Percentiles rank a stretch among this genome's conserved stretches.
Conservation (phyloP, 768 basidiomycete genomes). For the Boletellus ananas region DNA sequence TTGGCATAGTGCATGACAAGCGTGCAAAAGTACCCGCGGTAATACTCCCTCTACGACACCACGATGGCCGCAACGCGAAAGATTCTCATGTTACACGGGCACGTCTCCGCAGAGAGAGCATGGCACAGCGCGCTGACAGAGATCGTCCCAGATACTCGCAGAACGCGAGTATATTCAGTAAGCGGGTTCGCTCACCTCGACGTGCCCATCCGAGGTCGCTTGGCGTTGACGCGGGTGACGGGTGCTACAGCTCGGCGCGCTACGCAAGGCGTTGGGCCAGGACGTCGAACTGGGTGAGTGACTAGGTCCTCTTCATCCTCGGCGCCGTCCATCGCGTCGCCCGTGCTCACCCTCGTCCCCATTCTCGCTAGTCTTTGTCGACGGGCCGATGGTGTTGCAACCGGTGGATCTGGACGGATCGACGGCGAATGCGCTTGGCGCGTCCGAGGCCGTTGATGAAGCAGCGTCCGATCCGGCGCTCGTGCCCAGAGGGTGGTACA, state of each 20-base stretch:
- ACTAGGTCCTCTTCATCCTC: too few relatives aligned
- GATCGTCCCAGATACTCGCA: constrained; percentile 55
- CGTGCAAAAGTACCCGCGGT: too few relatives aligned
- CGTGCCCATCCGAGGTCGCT: background rate
- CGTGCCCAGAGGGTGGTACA: constrained; percentile 73
- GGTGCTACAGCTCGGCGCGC: constrained; percentile 55
- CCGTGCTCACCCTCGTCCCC: too few relatives aligned
- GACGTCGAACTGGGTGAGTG: constrained; percentile 59
- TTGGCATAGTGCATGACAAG: too few relatives aligned
- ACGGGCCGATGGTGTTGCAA: constrained; percentile 63
- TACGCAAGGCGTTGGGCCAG: constrained; percentile 66
- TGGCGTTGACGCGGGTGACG: background rate
- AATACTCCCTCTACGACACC: too few relatives aligned
- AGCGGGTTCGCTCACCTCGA: constrained; percentile 47
- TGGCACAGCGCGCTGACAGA: background rate
- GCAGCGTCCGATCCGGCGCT: constrained; percentile 45
- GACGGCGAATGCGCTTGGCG: constrained; percentile 33
- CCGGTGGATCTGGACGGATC: constrained; percentile 54
- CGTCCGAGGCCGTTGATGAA: constrained; percentile 32
- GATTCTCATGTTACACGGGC: constrained; percentile 48
- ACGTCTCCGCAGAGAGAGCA: constrained; percentile 10
- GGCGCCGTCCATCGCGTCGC: too few relatives aligned
- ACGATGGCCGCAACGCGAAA: constrained; percentile 27
- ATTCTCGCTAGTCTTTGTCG: constrained; percentile 57
- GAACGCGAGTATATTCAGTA: constrained; percentile 66